Evolutionary conservation across 139 green algal species (phyloP).

Genomic region (Tetratostichococcus sp.): DNA sequence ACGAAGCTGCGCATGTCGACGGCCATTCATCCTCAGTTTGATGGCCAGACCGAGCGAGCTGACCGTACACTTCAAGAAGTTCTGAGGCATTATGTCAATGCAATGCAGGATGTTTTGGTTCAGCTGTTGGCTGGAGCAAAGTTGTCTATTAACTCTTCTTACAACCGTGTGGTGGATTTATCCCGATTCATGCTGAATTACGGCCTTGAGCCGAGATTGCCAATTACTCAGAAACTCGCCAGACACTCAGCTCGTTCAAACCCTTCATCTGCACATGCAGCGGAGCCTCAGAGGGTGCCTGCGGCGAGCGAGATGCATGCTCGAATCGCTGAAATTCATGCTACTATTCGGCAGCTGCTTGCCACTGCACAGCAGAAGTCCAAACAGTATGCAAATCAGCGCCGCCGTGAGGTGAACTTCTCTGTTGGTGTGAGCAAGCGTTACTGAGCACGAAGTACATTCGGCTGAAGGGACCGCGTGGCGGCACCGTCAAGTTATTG

Average conservation of each 20-base stretch:
- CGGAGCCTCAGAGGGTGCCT: not conserved
- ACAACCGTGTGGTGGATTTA: conserved; percentile 6
- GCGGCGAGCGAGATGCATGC: not conserved
- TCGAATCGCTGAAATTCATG: not conserved
- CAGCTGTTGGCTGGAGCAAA: conserved; percentile 23
- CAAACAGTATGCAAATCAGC: conserved; percentile 9
- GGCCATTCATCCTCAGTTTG: conserved; percentile 49
- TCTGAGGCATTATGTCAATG: conserved; percentile 33
- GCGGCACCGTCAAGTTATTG: conserved; percentile 26
- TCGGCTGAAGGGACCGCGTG: not conserved
- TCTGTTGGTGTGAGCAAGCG: conserved; percentile 8
- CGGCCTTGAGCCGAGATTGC: conserved; percentile 10
- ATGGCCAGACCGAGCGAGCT: conserved; percentile 61
- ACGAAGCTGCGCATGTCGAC: conserved; percentile 27
- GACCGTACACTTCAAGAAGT: conserved; percentile 56
- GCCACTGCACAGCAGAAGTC: conserved; percentile 12
- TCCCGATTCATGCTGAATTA: conserved; percentile 35
- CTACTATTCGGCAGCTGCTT: not conserved
- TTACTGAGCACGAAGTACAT: conserved; percentile 21
- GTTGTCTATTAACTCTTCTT: conserved; percentile 51
- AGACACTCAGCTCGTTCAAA: too few relatives aligned
- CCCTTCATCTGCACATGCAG: too few relatives aligned
- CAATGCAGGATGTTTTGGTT: conserved; percentile 42
- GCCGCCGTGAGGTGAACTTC: not conserved
- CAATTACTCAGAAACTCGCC: too few relatives aligned